phyloP scores from a whole-genome alignment of 192 early-diverging fungal species.

The Rhizophagus clarus region DNA sequence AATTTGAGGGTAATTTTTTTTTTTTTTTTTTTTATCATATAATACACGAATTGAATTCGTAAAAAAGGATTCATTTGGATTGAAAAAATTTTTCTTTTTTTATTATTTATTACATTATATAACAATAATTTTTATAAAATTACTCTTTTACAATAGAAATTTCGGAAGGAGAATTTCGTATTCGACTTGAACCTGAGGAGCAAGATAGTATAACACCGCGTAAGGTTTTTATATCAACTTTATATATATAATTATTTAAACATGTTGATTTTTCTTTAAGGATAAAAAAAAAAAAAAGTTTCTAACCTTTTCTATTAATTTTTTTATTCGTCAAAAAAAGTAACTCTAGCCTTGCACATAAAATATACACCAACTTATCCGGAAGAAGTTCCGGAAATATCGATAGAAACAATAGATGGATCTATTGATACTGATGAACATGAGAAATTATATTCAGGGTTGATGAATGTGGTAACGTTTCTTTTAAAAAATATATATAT shows the following conservation, averaged over 20 bases:
- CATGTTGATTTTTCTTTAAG: no score
- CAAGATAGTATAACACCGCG: slow-evolving; percentile 59
- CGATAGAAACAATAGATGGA: slow-evolving; percentile 55
- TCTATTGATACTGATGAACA: slow-evolving; percentile 42
- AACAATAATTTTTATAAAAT: background rate
- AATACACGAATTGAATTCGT: no score
- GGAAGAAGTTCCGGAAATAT: slow-evolving; percentile 66
- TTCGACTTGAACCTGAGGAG: slow-evolving; percentile 64
- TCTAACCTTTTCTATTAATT: background rate
- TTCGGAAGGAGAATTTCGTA: slow-evolving; percentile 56
- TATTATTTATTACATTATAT: background rate
- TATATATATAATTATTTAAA: background rate
- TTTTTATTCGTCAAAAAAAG: no score
- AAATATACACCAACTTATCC: slow-evolving; percentile 77
- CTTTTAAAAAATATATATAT: background rate
- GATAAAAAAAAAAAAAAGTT: background rate
- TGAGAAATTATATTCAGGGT: slow-evolving; percentile 36
- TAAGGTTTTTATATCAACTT: slow-evolving; percentile 33
- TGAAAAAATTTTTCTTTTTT: background rate
- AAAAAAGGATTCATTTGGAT: no score
- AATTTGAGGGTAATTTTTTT: slow-evolving; percentile 60
- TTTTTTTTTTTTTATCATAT: no score
- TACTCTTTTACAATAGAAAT: slow-evolving; percentile 20
- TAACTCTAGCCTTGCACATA: slow-evolving; percentile 52
- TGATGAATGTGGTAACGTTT: slow-evolving; percentile 33